Evolutionary conservation across 2,329 filamentous ascomycete species (phyloP), one percentile per base, ranked within the genome.

Genomic region (Exophiala bonariae): DNA sequence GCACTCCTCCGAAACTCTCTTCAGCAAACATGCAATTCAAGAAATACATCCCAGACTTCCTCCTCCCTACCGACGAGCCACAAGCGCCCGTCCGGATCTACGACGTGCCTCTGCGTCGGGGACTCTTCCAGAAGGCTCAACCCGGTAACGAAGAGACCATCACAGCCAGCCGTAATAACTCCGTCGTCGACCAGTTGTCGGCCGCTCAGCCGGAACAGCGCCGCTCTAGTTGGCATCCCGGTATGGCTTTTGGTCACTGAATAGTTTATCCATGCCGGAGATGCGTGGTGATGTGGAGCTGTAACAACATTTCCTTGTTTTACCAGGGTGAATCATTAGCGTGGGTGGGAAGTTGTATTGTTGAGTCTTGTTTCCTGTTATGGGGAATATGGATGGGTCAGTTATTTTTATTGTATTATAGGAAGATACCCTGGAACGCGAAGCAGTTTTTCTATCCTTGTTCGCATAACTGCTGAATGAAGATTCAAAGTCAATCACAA

Each of bases 21-120:
- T 44, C 14, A 34, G 8, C 33, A 28, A 38, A 35, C 13, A 48
- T 48, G 45, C 39, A 48, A 37, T 16, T 53, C 38, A 53, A 49
- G 38, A 53, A 53, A 33, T 53, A 54, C 48, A 47, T 54, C 32
- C 50, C 50, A 4, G 22, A 39, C 16, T 55, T 52, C 34, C 49
- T 55, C 33, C 45, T 47, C 2, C 52, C 52, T 9, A 49, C 45
- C 28, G 52, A 52, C 38, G 41, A 55, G 23, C 49, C 52, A 22
- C 40, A 41, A 20, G 22, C 41, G 3, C 49, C 45, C 3, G 41
- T 37, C 2, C 46, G 45, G 16, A 55, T 55, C 49, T 55, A 52
- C 49, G 52, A 55, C 33, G 46, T 50, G 5, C 52, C 52, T 7
- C 13, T 43, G 13, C 49, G 45, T 18, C 38, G 51, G 8, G 17